Conservation (phyloP, 129 eudicot genomes). For the Helichrysum umbraculigerum region DNA sequence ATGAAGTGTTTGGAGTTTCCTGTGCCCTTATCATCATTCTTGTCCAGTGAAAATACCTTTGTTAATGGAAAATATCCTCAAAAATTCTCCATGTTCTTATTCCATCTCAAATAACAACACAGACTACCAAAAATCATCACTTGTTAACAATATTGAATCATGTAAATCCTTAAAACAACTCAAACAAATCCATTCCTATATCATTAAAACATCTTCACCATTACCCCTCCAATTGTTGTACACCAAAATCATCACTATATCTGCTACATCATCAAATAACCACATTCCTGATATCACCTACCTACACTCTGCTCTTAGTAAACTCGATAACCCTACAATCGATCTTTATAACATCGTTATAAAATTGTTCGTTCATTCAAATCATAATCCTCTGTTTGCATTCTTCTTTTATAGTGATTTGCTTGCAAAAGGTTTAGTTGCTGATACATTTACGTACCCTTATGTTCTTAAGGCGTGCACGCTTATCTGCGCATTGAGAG, state of each 20-base stretch:
- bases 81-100: not conserved
- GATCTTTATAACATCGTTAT: constrained; percentile 36
- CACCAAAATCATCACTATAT: constrained; percentile 39
- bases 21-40: too few relatives aligned
- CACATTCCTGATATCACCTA: constrained; percentile 33
- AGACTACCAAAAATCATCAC: not conserved
- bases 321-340: constrained; percentile 32
- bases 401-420: constrained; percentile 13
- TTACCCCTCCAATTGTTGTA: constrained; percentile 29
- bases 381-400: constrained; percentile 7
- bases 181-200: constrained; percentile 42
- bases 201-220: constrained; percentile 32
- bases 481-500: constrained; percentile 22
- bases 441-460: constrained; percentile 47
- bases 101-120: constrained; percentile 15
- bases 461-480: constrained; percentile 39
- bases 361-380: not conserved
- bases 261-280: not conserved
- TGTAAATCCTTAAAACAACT: constrained; percentile 45
- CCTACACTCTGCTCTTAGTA: constrained; percentile 30
- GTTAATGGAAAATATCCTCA: constrained; percentile 26
- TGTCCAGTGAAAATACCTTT: too few relatives aligned
- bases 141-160: constrained; percentile 23
- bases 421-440: constrained; percentile 32
- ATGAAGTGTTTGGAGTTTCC: too few relatives aligned